phyloP scores from a whole-genome alignment of 257 asterid species.

The Lavandula angustifolia region DNA sequence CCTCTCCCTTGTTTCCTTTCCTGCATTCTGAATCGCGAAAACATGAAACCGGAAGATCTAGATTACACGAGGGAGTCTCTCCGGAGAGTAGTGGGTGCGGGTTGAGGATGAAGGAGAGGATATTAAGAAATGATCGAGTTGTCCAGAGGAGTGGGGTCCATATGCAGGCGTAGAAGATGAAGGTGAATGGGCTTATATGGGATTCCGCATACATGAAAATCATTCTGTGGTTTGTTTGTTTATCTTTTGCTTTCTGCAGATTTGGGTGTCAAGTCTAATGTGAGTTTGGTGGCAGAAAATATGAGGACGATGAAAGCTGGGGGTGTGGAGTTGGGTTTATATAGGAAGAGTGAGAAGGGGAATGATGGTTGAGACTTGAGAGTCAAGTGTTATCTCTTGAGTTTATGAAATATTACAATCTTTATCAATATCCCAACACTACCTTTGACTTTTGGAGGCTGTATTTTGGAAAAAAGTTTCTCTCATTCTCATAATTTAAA shows the following conservation, averaged over 20 bases:
- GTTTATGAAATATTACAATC: constrained; percentile 19
- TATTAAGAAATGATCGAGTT: constrained; percentile 20
- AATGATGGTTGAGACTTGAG: constrained; percentile 25
- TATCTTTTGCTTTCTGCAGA: constrained; percentile 1
- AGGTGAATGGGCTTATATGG: constrained; percentile 34
- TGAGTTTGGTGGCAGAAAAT: constrained; percentile 20
- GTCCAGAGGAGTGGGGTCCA: constrained; percentile 41
- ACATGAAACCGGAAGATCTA: constrained; percentile 33
- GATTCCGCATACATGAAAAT: constrained; percentile 44
- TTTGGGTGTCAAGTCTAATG: constrained; percentile 19
- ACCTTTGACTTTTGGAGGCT: not conserved
- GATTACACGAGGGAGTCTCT: constrained; percentile 21
- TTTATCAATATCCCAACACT: constrained; percentile 20
- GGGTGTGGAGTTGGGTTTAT: constrained; percentile 21
- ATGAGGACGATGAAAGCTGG: constrained; percentile 9
- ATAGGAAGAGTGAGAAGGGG: constrained; percentile 21
- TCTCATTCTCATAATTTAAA: too few species aligned
- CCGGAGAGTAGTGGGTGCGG: constrained; percentile 29
- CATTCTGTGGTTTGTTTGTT: constrained; percentile 30
- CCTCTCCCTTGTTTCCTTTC: constrained; percentile 22
- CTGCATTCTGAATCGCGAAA: constrained; percentile 26
- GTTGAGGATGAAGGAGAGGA: constrained; percentile 31
- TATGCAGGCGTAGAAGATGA: constrained; percentile 39
- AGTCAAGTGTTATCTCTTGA: constrained; percentile 45
- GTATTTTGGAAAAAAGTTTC: too few species aligned